Conservation (phyloP, 2,329 filamentous ascomycete genomes). For the Parastagonospora nodorum region DNA sequence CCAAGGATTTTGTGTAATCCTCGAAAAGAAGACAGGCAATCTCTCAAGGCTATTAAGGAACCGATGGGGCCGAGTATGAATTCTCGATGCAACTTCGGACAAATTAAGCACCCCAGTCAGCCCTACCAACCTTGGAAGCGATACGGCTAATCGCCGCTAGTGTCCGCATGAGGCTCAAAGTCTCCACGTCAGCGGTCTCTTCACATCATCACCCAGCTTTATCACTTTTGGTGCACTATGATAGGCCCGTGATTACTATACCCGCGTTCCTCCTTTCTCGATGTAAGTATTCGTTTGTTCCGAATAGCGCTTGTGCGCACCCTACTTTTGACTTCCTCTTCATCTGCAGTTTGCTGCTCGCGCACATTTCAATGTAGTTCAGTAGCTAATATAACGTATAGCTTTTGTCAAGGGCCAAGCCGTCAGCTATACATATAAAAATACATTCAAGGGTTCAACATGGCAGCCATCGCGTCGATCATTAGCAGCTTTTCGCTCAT, state of each 20-base stretch:
- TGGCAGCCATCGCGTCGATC: slow-evolving; percentile 44
- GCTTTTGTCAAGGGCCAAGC: no score
- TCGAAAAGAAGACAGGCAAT: no score
- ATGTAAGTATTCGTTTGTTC: not conserved
- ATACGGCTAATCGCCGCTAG: slow-evolving; percentile 31
- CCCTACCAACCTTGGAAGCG: slow-evolving; percentile 10
- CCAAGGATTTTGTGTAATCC: no score
- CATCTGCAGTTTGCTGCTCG: not conserved
- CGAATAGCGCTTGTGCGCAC: not conserved
- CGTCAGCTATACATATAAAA: not conserved
- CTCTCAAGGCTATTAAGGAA: no score
- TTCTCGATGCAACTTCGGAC: no score
- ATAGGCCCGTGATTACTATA: slow-evolving; percentile 2
- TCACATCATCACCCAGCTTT: slow-evolving; percentile 1
- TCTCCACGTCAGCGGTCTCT: slow-evolving; percentile 38
- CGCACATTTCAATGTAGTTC: not conserved
- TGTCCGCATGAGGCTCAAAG: slow-evolving; percentile 29
- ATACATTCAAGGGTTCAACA: slow-evolving; percentile 7
- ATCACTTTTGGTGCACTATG: slow-evolving; percentile 13
- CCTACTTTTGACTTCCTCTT: not conserved
- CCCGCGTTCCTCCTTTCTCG: not conserved
- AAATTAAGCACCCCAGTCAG: slow-evolving; percentile 7
- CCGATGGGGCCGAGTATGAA: no score
- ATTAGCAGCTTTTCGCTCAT: slow-evolving; percentile 77
- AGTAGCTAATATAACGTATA: no score